Evolutionary conservation across 2,329 filamentous ascomycete species (phyloP).

Genomic region (Aspergillaceae sp.): DNA sequence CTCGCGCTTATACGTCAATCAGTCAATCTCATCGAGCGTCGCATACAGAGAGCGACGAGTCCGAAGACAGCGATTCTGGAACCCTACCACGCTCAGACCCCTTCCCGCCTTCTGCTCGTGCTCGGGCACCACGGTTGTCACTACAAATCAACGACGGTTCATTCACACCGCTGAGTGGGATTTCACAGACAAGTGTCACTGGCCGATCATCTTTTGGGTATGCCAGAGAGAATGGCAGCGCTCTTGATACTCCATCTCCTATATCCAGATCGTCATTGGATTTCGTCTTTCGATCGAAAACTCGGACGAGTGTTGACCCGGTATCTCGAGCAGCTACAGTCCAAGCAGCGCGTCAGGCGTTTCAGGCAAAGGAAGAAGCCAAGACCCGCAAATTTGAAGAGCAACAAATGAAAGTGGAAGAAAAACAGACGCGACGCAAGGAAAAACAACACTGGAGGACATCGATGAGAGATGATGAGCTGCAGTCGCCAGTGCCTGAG

Average conservation of each 20-base stretch:
- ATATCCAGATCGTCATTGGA: constrained; percentile 50
- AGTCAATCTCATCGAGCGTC: constrained; percentile 44
- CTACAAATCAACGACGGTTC: constrained; percentile 33
- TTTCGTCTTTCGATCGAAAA: constrained; percentile 45
- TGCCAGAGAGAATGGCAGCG: constrained; percentile 42
- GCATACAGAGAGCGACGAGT: constrained; percentile 36
- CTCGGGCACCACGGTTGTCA: constrained; percentile 25
- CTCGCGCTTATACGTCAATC: constrained; percentile 45
- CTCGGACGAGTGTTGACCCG: constrained; percentile 44
- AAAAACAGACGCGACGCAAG: constrained; percentile 35
- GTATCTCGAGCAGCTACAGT: constrained; percentile 48
- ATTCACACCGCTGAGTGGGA: constrained; percentile 41
- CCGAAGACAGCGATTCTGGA: constrained; percentile 36
- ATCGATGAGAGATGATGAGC: constrained; percentile 11
- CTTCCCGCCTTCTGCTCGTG: constrained; percentile 20
- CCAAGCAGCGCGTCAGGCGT: constrained; percentile 48
- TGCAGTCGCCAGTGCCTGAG: neutral
- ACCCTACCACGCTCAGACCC: constrained; percentile 20
- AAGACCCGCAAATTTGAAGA: constrained; percentile 48
- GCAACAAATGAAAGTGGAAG: constrained; percentile 42
- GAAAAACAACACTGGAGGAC: constrained; percentile 29
- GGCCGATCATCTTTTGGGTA: constrained; percentile 41
- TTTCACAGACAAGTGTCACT: constrained; percentile 46
- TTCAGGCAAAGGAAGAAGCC: constrained; percentile 51
- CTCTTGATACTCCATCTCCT: constrained; percentile 44